These are phyloP conservation scores for Centrapalus pauciflorus DNA, from an alignment of 129 eudicot genomes.

Conservation along the genomic window DNA sequence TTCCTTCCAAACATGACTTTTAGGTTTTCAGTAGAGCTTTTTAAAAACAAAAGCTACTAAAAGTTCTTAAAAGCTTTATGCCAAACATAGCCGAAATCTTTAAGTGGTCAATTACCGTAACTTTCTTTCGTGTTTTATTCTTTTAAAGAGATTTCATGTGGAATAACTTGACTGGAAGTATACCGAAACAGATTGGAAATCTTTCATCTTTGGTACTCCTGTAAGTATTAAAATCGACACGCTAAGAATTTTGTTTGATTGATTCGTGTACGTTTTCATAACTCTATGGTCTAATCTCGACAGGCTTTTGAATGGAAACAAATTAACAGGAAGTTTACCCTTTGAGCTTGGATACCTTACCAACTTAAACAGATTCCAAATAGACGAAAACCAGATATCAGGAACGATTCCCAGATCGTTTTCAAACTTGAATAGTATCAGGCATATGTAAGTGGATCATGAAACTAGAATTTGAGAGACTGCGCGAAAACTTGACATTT, in stretches of 20 bases:
- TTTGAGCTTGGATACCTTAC: slow-evolving; percentile 69
- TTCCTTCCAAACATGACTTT: too few species aligned
- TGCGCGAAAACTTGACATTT: slow-evolving; percentile 3
- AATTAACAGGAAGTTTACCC: slow-evolving; percentile 59
- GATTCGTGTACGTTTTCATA: background rate
- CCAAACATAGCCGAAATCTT: too few species aligned
- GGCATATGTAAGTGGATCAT: slow-evolving; percentile 61
- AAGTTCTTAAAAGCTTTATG: too few species aligned
- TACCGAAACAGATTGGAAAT: slow-evolving; percentile 77
- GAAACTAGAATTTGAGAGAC: background rate
- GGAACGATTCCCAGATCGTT: slow-evolving; percentile 67
- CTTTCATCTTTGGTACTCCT: slow-evolving; percentile 55
- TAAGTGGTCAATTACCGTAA: slow-evolving; percentile 7
- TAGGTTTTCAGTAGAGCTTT: too few species aligned
- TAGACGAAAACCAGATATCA: slow-evolving; percentile 75
- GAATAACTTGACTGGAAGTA: slow-evolving; percentile 61
- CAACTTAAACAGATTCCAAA: slow-evolving; percentile 56
- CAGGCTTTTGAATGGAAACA: slow-evolving; percentile 91
- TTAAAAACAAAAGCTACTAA: too few species aligned
- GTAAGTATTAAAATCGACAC: slow-evolving; percentile 48
- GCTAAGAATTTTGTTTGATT: background rate
- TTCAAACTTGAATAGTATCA: slow-evolving; percentile 51
- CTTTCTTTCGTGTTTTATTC: background rate
- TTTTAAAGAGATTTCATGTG: slow-evolving; percentile 80
- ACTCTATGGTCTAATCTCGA: slow-evolving; percentile 6